Evolutionary conservation across 1,139 yeast species (phyloP).

Genomic region (Schwanniomyces etchellsii): DNA sequence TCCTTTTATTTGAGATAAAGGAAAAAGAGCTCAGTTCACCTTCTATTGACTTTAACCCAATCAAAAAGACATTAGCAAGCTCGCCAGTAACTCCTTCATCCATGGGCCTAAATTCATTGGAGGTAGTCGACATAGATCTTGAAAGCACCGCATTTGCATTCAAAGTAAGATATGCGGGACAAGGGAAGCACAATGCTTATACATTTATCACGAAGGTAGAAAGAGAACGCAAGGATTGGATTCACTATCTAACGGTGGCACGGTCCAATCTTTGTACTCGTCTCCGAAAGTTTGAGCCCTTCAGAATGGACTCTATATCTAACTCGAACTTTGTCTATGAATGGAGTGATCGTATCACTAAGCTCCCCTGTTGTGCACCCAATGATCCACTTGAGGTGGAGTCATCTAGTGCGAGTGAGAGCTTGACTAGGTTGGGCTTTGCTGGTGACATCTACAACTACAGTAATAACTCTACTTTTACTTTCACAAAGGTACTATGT

Average conservation of each 20-base stretch:
- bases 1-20: slow-evolving; percentile 47
- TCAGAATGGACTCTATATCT: slow-evolving; percentile 46
- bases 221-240: slow-evolving; percentile 59
- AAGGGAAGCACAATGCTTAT: slow-evolving; percentile 39
- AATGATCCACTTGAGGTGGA: slow-evolving; percentile 59
- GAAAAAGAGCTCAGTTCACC: slow-evolving; percentile 17
- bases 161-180: slow-evolving; percentile 40
- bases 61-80: slow-evolving; percentile 14
- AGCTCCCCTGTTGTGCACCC: slow-evolving; percentile 57
- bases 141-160: slow-evolving; percentile 36
- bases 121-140: slow-evolving; percentile 15
- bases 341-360: slow-evolving; percentile 43
- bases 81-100: slow-evolving; percentile 12
- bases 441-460: slow-evolving; percentile 22
- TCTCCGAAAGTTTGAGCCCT: slow-evolving; percentile 48
- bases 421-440: slow-evolving; percentile 18
- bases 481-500: slow-evolving; percentile 24
- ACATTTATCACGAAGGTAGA: slow-evolving; percentile 53
- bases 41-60: slow-evolving; percentile 15
- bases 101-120: slow-evolving; percentile 6
- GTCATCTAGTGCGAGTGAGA: slow-evolving; percentile 17
- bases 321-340: slow-evolving; percentile 66
- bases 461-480: slow-evolving; percentile 2
- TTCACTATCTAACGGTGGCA: slow-evolving; percentile 47
- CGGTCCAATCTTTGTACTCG: slow-evolving; percentile 46